Conservation (phyloP, 2,329 filamentous ascomycete species). For the Boeremia lycopersici region DNA sequence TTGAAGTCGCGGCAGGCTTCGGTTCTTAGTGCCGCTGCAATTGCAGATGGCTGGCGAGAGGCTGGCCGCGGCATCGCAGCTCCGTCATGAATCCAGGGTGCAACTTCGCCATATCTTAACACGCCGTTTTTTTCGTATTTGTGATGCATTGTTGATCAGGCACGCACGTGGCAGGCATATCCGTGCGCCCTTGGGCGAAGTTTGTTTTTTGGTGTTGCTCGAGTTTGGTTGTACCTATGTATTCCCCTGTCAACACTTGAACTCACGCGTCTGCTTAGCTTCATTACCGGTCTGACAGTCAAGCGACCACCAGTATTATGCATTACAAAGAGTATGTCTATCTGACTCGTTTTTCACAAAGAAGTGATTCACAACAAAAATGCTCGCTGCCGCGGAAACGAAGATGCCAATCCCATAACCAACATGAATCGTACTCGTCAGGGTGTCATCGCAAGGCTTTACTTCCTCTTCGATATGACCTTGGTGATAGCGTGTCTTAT, state of each 20-base stretch:
- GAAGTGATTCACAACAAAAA: background rate
- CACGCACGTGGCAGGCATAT: background rate
- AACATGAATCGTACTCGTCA: conserved; percentile 7
- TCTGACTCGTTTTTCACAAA: conserved; percentile 1
- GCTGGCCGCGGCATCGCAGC: conserved; percentile 13
- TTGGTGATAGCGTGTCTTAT: conserved; percentile 95
- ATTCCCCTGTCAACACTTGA: background rate
- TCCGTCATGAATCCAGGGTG: background rate
- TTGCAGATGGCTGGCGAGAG: conserved; percentile 17
- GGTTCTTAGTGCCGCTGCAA: conserved; percentile 13
- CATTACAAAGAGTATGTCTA: conserved; percentile 15
- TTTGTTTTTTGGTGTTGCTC: background rate
- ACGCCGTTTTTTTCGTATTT: background rate
- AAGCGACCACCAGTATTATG: conserved; percentile 5
- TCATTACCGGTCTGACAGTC: background rate
- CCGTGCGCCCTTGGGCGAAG: background rate
- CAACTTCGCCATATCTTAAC: conserved; percentile 1
- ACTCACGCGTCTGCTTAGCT: background rate
- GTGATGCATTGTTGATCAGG: background rate
- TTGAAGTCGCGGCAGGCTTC: conserved; percentile 5
- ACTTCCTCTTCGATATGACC: conserved; percentile 69
- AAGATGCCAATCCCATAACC: background rate
- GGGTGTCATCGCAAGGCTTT: background rate
- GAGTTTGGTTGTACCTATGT: background rate
- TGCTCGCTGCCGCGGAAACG: conserved; percentile 5